Conservation (phyloP, 2,329 filamentous ascomycete genomes). For the Chaetomium olivaceum region DNA sequence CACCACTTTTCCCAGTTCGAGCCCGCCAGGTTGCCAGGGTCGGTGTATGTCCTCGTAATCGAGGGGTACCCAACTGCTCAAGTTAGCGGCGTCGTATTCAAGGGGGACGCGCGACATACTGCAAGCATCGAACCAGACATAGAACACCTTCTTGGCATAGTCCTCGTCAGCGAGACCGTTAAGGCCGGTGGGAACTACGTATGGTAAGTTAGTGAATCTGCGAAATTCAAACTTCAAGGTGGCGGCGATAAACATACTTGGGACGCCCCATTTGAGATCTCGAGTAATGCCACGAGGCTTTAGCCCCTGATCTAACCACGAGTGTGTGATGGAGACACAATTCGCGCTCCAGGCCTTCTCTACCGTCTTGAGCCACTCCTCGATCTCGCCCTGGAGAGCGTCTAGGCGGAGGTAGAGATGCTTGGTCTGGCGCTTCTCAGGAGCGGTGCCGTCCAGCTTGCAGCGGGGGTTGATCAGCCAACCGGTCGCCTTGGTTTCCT, state of each 20-base stretch:
- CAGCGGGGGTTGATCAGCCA: slow-evolving; percentile 55
- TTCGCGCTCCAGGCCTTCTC: slow-evolving; percentile 78
- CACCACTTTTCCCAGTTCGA: slow-evolving; percentile 92
- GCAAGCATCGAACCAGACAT: slow-evolving; percentile 72
- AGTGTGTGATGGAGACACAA: slow-evolving; percentile 72
- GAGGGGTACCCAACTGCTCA: slow-evolving; percentile 76
- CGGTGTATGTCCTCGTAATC: slow-evolving; percentile 86
- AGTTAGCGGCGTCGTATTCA: slow-evolving; percentile 14
- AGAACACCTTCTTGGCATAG: slow-evolving; percentile 71
- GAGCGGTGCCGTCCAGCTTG: slow-evolving; percentile 84
- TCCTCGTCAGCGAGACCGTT: slow-evolving; percentile 54
- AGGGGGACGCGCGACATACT: slow-evolving; percentile 40
- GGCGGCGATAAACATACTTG: slow-evolving; percentile 32
- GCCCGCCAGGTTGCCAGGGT: slow-evolving; percentile 45
- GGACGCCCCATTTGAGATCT: slow-evolving; percentile 86
- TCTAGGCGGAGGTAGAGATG: slow-evolving; percentile 89
- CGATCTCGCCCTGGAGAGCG: slow-evolving; percentile 73
- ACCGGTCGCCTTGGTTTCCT: slow-evolving; percentile 31
- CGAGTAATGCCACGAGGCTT: slow-evolving; percentile 86
- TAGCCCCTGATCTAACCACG: slow-evolving; percentile 81
- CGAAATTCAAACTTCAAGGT: not conserved
- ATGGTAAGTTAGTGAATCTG: not conserved
- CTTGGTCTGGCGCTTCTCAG: slow-evolving; percentile 78
- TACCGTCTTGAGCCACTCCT: slow-evolving; percentile 73
- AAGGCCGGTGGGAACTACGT: slow-evolving; percentile 47